Evolutionary conservation across 2,329 filamentous ascomycete genomes (phyloP), one percentile per base, ranked within the genome.

Genomic region (Nemania sp.): DNA sequence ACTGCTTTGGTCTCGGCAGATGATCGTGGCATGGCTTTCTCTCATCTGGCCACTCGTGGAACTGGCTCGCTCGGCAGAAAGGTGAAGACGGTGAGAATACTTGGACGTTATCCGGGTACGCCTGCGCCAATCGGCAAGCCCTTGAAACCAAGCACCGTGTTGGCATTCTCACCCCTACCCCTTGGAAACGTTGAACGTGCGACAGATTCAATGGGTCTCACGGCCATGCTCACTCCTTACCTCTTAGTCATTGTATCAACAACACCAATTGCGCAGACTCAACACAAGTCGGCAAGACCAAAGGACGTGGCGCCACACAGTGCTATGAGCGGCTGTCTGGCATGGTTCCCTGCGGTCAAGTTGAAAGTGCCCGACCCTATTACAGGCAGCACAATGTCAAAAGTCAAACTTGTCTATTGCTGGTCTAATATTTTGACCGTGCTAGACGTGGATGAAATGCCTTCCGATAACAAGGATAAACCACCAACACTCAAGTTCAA

Each of bases 391-490:
- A 84, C 87, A 7, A 82, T 88, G 10, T 93, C 91, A 17, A 89
- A 88, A 71, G 90, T 89, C 39, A 98, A 99, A 75, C 83, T 99
- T 17, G 94, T 91, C 0, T 99, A 99, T 77, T 97, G 93, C 75
- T 99, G 95, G 95, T 98, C 95, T 2, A 98, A 98, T 70, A 87
- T 98, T n/a, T 79, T 99, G 66, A 98, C 93, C 0, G 88, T 99
- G 5, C 79, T 99, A 21, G 95, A 99, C 65, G 87, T 98, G 11
- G 88, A 94, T 53, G 90, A 95, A 67, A 80, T 88, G 12, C 82
- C 83, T 18, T 77, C 83, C 0, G 83, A 87, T 13, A 87, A 92
- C 66, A 87, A 86, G 64, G 90, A 94, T 66, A 92, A 91, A 69
- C 91, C 90, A 3, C 85, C 91, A 1, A 87, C 83, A 48, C 84